Percentiles rank a stretch among this genome's conserved stretches.
Conservation (phyloP, 2,329 filamentous ascomycete species). For the Acarospora socialis region DNA sequence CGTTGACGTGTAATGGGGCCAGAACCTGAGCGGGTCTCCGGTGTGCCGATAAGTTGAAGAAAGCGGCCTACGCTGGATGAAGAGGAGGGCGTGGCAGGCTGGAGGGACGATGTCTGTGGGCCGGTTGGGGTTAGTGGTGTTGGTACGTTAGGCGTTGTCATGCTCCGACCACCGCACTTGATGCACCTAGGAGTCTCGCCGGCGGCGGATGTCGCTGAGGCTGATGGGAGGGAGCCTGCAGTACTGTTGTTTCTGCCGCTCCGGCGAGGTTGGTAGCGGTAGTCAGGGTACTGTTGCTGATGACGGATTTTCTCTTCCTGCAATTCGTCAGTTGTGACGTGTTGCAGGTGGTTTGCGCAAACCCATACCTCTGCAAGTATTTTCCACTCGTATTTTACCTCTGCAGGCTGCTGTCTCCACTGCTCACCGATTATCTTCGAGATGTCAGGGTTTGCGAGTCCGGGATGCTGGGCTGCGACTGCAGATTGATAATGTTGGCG, state of each 20-base stretch:
- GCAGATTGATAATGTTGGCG: slow-evolving; percentile 79
- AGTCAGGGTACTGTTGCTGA: slow-evolving; percentile 78
- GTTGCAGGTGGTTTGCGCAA: slow-evolving; percentile 2
- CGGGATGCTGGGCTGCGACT: slow-evolving; percentile 71
- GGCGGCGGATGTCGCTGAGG: slow-evolving; percentile 21
- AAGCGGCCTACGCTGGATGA: slow-evolving; percentile 9
- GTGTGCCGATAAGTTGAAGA: background rate
- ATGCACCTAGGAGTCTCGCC: slow-evolving; percentile 47
- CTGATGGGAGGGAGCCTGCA: slow-evolving; percentile 19
- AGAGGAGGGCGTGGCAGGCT: slow-evolving; percentile 7
- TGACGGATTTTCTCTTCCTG: slow-evolving; percentile 82
- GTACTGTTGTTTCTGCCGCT: slow-evolving; percentile 30
- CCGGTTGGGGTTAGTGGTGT: slow-evolving; percentile 4
- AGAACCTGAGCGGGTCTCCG: background rate
- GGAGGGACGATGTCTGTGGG: slow-evolving; percentile 5
- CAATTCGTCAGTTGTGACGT: slow-evolving; percentile 12
- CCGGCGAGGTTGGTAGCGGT: slow-evolving; percentile 80
- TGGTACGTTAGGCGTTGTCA: slow-evolving; percentile 43
- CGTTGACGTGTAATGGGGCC: no score
- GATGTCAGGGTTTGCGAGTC: slow-evolving; percentile 85
- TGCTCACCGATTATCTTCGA: slow-evolving; percentile 92
- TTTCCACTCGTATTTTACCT: slow-evolving; percentile 77
- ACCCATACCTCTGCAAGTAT: slow-evolving; percentile 58
- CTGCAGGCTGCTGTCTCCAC: slow-evolving; percentile 66
- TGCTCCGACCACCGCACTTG: slow-evolving; percentile 57